Evolutionary conservation across 2,329 filamentous ascomycete species (phyloP), one percentile per base, ranked within the genome.

Genomic region (Colletotrichum trifolii): DNA sequence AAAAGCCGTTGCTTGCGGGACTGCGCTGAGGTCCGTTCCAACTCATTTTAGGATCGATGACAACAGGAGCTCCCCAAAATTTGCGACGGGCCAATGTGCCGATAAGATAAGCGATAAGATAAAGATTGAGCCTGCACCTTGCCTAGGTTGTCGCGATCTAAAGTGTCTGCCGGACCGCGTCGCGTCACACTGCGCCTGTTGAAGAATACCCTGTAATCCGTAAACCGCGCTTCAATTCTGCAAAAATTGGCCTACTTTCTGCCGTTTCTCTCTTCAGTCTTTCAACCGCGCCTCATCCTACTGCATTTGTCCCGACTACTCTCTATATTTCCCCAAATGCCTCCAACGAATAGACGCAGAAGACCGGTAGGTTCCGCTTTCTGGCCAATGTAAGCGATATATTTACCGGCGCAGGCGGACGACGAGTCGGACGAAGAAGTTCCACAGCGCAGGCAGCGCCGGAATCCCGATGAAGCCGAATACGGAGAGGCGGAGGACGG

Each of bases 401-500:
- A 17, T 12, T 39, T 11, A n/a, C 35, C n/a, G 39, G 34, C 61
- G 8, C 35, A 76, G 73, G 68, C 50, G 8, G 70, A 72, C 2
- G 71, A 72, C 8, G 76, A 76, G 12, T 50, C 70, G 8, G 76
- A 58, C 12, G 64, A 79, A 10, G 74, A 77, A 58, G 71, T 75
- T 25, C 68, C 68, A 10, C 73, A 73, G 8, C 73, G 74, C 6
- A 71, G 71, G 17, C 77, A 77, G 68, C 73, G 76, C 39, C 71
- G 62, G 45, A 72, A 72, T 54, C 69, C 69, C 48, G 68, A 72
- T 15, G 69, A 67, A 39, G 71, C 69, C 12, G 75, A 70, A 36
- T 69, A 73, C 45, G 76, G 77, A 6, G 78, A 77, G 6, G 25
- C 25, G 25, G 81, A 77, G n/a, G 77, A 79, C 3, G 75, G 77